Conservation (phyloP, 768 basidiomycete species). For the Rhodotorula babjevae region DNA sequence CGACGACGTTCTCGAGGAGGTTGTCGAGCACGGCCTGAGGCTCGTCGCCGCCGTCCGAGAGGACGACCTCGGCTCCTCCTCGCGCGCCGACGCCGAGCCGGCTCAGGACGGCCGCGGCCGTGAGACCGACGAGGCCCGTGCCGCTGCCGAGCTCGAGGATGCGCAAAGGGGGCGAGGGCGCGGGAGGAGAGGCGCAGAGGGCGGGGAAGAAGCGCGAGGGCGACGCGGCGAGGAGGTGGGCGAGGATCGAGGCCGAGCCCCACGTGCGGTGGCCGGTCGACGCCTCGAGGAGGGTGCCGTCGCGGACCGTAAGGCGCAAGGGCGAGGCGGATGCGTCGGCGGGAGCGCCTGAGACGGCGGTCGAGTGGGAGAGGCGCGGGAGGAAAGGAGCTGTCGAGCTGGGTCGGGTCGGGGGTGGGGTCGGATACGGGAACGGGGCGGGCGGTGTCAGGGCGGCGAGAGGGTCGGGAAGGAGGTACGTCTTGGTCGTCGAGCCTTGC, state of each 20-base stretch:
- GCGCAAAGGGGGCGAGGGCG: conserved; percentile 44
- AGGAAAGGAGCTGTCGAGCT: conserved; percentile 56
- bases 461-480: conserved; percentile 60
- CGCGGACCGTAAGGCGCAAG: conserved; percentile 57
- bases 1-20: conserved; percentile 57
- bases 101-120: conserved; percentile 54
- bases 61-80: conserved; percentile 51
- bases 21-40: conserved; percentile 70
- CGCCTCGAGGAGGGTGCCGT: conserved; percentile 59
- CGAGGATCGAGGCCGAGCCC: conserved; percentile 71
- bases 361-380: conserved; percentile 8
- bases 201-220: not conserved
- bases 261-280: conserved; percentile 77
- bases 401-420: conserved; percentile 53
- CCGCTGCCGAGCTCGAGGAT: conserved; percentile 80
- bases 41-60: conserved; percentile 56
- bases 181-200: conserved; percentile 43
- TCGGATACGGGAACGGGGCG: not conserved
- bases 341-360: conserved; percentile 57
- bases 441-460: conserved; percentile 47
- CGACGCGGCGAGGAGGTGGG: conserved; percentile 53
- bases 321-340: conserved; percentile 47
- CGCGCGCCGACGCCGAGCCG: not conserved
- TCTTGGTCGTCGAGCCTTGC: conserved; percentile 58
- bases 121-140: conserved; percentile 75